Conservation (phyloP, 1,139 yeast genomes). For the Arxiozyma heterogenica region DNA sequence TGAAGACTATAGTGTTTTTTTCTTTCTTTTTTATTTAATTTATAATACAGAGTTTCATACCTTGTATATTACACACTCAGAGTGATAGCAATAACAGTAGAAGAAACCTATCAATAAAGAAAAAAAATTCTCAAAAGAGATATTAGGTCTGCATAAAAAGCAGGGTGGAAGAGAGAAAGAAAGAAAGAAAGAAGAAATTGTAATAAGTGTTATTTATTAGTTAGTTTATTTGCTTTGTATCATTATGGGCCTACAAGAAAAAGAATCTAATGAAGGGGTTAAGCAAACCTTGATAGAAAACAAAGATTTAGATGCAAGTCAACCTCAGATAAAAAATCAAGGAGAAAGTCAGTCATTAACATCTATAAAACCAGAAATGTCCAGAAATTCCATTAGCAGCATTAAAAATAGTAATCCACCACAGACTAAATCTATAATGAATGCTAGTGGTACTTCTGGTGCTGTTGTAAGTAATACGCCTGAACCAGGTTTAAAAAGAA, state of each 20-base stretch:
- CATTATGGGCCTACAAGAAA: neutral
- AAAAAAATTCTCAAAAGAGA: neutral
- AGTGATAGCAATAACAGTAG: no score
- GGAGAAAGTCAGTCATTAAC: neutral
- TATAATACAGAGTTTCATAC: neutral
- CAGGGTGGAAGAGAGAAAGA: neutral
- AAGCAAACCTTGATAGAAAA: neutral
- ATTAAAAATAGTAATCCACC: conserved; percentile 7
- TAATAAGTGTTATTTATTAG: neutral
- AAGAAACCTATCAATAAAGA: no score
- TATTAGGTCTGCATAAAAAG: no score
- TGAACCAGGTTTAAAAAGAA: conserved; percentile 29
- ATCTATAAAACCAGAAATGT: neutral
- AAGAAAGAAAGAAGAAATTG: conserved; percentile 8
- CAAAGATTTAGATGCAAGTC: neutral
- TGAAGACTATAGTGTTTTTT: no score
- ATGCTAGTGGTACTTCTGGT: conserved; percentile 29
- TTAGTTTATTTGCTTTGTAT: neutral
- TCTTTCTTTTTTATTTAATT: no score
- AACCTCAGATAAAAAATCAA: neutral
- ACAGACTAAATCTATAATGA: conserved; percentile 30
- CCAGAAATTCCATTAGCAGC: neutral
- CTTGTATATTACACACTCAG: neutral
- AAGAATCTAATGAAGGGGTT: neutral
- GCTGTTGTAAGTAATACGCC: conserved; percentile 31